A percentile compares a stretch with the other conserved stretches of the same genome.
Evolutionary conservation across 1,139 yeast genomes (phyloP).

Genomic region (Geotrichum australiense): DNA sequence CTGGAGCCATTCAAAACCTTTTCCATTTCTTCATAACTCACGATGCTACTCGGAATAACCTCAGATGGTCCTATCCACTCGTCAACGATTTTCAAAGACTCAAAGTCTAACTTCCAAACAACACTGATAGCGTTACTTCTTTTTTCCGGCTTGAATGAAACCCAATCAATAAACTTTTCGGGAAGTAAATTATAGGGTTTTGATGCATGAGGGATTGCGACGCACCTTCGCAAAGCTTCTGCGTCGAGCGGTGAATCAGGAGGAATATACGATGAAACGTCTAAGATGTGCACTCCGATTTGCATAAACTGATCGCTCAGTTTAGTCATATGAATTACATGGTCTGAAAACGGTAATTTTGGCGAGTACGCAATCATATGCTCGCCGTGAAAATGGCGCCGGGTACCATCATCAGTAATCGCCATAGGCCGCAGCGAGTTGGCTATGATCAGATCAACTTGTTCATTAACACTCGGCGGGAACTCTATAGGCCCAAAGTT

Average conservation of each 20-base stretch:
- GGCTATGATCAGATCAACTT: slow-evolving; percentile 18
- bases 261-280: slow-evolving; percentile 64
- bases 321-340: slow-evolving; percentile 69
- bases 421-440: slow-evolving; percentile 24
- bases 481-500: slow-evolving; percentile 86
- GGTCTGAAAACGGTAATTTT: slow-evolving; percentile 50
- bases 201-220: slow-evolving; percentile 83
- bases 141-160: slow-evolving; percentile 58
- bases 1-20: slow-evolving; percentile 29
- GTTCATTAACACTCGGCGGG: slow-evolving; percentile 41
- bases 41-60: slow-evolving; percentile 43
- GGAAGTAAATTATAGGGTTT: slow-evolving; percentile 65
- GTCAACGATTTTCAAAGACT: slow-evolving; percentile 64
- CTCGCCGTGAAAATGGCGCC: slow-evolving; percentile 51
- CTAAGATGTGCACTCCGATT: slow-evolving; percentile 75
- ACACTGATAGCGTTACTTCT: slow-evolving; percentile 66
- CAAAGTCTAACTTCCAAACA: slow-evolving; percentile 70
- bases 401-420: slow-evolving; percentile 30
- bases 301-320: slow-evolving; percentile 55
- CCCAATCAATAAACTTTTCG: slow-evolving; percentile 46
- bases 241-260: slow-evolving; percentile 75
- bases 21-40: slow-evolving; percentile 32
- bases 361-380: slow-evolving; percentile 61
- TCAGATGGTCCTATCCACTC: slow-evolving; percentile 71
- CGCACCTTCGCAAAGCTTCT: slow-evolving; percentile 83